Evolutionary conservation across 495 filamentous ascomycete species (phyloP).

Genomic region (Neurospora tetrasperma): DNA sequence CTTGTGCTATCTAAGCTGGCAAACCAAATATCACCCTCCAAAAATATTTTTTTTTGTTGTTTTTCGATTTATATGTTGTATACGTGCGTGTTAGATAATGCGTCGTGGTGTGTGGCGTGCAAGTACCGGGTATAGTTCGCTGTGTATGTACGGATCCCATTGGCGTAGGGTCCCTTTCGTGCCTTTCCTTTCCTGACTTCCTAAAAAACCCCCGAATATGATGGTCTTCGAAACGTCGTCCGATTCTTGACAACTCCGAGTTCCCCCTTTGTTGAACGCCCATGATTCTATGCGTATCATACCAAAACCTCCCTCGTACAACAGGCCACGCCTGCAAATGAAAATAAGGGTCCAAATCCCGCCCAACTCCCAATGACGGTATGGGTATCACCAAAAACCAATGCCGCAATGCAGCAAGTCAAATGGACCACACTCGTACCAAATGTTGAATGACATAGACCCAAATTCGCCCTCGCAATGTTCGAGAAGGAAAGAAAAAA

Average conservation of each 20-base stretch:
- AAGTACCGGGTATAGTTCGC: neutral
- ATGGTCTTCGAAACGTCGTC: neutral
- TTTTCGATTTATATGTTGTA: conserved; percentile 1
- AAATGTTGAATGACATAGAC: conserved; percentile 14
- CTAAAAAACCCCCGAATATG: neutral
- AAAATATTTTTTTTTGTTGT: conserved; percentile 12
- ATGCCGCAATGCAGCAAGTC: conserved; percentile 11
- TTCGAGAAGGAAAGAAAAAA: neutral
- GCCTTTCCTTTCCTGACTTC: neutral
- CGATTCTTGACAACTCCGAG: neutral
- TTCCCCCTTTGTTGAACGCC: neutral
- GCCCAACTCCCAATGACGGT: conserved; percentile 10
- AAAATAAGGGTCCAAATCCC: neutral
- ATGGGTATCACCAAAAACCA: conserved; percentile 14
- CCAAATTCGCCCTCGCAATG: conserved; percentile 3
- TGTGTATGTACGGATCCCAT: neutral
- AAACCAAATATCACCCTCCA: conserved; percentile 12
- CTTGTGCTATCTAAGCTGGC: conserved; percentile 5
- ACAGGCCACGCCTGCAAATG: neutral
- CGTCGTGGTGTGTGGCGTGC: neutral
- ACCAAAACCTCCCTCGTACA: neutral
- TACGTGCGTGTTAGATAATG: neutral
- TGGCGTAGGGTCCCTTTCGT: neutral
- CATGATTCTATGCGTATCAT: neutral
- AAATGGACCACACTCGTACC: conserved; percentile 15